Evolutionary conservation across 2,329 filamentous ascomycete genomes (phyloP).

Genomic region (Phaeosphaeriaceae sp.): DNA sequence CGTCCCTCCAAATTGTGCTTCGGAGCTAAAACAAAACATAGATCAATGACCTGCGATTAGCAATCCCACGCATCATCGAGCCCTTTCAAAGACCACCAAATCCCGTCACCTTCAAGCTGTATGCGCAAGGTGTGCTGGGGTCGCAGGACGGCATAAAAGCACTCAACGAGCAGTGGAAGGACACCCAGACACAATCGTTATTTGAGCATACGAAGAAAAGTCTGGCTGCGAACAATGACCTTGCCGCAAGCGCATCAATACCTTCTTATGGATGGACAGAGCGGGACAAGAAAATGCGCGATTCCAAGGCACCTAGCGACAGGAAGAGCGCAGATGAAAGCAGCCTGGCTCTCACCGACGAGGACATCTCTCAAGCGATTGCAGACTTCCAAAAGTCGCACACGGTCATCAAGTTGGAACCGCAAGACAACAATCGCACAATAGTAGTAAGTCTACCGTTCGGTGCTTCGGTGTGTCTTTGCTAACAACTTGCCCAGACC

Average conservation of each 20-base stretch:
- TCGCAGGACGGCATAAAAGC: constrained; percentile 46
- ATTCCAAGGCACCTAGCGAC: constrained; percentile 16
- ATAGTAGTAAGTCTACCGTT: constrained; percentile 28
- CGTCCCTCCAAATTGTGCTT: neutral
- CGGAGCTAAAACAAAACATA: constrained; percentile 23
- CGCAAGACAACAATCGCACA: constrained; percentile 27
- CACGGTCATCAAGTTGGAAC: constrained; percentile 38
- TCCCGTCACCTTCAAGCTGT: constrained; percentile 46
- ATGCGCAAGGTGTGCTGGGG: constrained; percentile 47
- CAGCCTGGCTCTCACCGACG: constrained; percentile 17
- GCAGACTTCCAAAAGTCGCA: constrained; percentile 32
- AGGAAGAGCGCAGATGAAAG: constrained; percentile 16
- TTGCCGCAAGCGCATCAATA: constrained; percentile 43
- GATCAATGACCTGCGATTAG: constrained; percentile 53
- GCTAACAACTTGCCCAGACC: constrained; percentile 19
- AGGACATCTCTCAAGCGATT: constrained; percentile 31
- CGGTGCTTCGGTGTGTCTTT: neutral
- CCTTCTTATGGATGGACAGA: constrained; percentile 51
- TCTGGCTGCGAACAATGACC: constrained; percentile 43
- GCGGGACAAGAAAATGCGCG: constrained; percentile 27
- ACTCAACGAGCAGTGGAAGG: constrained; percentile 49
- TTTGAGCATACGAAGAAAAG: constrained; percentile 48
- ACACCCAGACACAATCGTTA: constrained; percentile 43
- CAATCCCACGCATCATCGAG: constrained; percentile 52
- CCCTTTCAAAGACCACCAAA: constrained; percentile 44